These are phyloP conservation scores for Elaeis guineensis DNA, from an alignment of 176 grass and related monocot genomes.

Conservation along the genomic window DNA sequence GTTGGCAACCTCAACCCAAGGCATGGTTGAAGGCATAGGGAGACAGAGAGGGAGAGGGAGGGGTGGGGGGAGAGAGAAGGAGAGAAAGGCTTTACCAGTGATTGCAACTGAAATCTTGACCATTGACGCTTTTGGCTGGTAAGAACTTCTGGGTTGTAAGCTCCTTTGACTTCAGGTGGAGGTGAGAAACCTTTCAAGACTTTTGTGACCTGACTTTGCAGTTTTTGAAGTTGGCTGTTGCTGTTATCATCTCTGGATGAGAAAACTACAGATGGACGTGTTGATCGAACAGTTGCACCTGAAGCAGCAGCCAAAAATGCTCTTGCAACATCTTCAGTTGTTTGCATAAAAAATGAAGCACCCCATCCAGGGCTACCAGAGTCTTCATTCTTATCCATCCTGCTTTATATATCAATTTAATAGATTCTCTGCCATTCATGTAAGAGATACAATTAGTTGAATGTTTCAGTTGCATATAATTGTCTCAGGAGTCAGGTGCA, in stretches of 20 bases:
- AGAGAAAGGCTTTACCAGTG: conserved; percentile 37
- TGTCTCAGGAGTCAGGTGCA: too few species aligned
- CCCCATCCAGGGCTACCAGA: conserved; percentile 25
- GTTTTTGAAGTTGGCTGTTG: conserved; percentile 62
- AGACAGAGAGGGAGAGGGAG: too few species aligned
- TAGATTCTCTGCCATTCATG: too few species aligned
- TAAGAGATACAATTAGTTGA: too few species aligned
- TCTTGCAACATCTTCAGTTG: conserved; percentile 62
- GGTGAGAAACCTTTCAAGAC: conserved; percentile 70
- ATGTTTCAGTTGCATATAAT: too few species aligned
- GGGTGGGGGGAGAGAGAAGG: neutral
- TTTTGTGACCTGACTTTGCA: conserved; percentile 69
- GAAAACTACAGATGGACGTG: conserved; percentile 52
- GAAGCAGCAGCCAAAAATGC: conserved; percentile 58
- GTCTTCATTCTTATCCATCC: conserved; percentile 22
- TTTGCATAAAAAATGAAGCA: conserved; percentile 42
- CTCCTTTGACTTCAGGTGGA: conserved; percentile 51
- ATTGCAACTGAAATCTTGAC: conserved; percentile 84
- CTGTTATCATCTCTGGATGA: conserved; percentile 52
- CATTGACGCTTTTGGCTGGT: conserved; percentile 90
- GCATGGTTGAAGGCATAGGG: too few species aligned
- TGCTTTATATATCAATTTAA: neutral
- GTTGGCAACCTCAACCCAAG: too few species aligned
- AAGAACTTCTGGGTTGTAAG: conserved; percentile 91
- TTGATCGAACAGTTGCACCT: conserved; percentile 47